Evolutionary conservation across 257 asterid genomes (phyloP).

Genomic region (Nicotiana sylvestris): DNA sequence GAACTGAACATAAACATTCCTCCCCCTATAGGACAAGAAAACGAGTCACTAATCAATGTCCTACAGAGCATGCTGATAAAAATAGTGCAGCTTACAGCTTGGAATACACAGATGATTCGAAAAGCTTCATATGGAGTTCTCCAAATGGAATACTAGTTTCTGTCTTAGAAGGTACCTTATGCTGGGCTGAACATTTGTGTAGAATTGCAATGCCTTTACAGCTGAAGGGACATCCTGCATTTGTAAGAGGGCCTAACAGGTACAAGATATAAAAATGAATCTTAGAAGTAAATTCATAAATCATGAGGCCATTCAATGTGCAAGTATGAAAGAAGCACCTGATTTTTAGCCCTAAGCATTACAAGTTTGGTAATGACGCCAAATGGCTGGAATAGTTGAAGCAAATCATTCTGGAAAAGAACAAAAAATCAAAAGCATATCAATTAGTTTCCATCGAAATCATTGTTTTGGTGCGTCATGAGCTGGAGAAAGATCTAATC

Average conservation of each 20-base stretch:
- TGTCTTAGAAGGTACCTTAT: constrained; percentile 47
- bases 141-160: constrained; percentile 2
- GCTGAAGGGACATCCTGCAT: constrained; percentile 96
- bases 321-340: constrained; percentile 43
- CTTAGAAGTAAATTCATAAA: neutral
- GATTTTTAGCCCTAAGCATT: constrained; percentile 98
- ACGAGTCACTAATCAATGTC: constrained; percentile 3
- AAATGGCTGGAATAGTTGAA: constrained; percentile 97
- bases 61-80: neutral
- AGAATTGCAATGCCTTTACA: constrained; percentile 80
- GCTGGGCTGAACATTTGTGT: constrained; percentile 81
- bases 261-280: neutral
- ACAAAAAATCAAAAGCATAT: constrained; percentile 6
- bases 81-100: neutral
- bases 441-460: neutral
- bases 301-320: neutral
- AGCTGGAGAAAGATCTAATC: neutral
- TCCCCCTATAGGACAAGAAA: constrained; percentile 55
- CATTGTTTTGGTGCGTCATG: neutral
- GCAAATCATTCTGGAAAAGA: constrained; percentile 74
- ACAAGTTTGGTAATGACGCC: constrained; percentile 90
- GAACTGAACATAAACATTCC: constrained; percentile 92
- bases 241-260: constrained; percentile 86
- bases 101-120: neutral
- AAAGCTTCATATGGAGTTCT: neutral